phyloP scores from a whole-genome alignment of 1,284 basidiomycete species.

The Cryptococcus jaspeensis region DNA sequence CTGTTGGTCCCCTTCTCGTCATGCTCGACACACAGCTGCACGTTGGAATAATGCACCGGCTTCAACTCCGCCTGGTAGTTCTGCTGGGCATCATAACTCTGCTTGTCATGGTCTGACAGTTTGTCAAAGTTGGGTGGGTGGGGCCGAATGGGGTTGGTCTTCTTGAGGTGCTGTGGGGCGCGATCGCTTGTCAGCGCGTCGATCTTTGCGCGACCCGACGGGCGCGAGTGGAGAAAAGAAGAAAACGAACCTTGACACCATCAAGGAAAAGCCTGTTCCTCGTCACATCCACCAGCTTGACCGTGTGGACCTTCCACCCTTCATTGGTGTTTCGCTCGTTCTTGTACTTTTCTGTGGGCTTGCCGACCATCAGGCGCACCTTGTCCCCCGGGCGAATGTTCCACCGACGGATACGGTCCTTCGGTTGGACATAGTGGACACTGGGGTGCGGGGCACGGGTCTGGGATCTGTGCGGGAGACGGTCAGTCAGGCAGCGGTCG shows the following conservation, averaged over 20 bases:
- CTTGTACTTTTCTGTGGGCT: slow-evolving; percentile 37
- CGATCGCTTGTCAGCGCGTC: neutral
- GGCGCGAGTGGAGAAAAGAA: neutral
- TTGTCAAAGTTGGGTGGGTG: slow-evolving; percentile 31
- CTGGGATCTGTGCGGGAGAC: slow-evolving; percentile 39
- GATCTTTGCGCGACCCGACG: neutral
- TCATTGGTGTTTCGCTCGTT: slow-evolving; percentile 30
- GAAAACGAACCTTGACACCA: slow-evolving; percentile 38
- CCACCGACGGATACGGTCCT: slow-evolving; percentile 42
- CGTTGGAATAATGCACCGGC: slow-evolving; percentile 48
- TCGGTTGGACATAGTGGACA: slow-evolving; percentile 32
- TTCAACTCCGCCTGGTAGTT: slow-evolving; percentile 29
- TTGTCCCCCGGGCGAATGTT: slow-evolving; percentile 47
- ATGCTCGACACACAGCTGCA: slow-evolving; percentile 43
- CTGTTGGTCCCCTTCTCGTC: slow-evolving; percentile 27
- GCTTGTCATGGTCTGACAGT: slow-evolving; percentile 20
- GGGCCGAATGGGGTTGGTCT: slow-evolving; percentile 30
- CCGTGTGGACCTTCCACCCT: slow-evolving; percentile 45
- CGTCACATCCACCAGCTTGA: slow-evolving; percentile 40
- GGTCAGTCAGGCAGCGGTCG: slow-evolving; percentile 8
- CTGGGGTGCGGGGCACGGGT: slow-evolving; percentile 33
- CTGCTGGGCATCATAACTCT: slow-evolving; percentile 29
- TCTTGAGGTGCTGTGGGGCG: slow-evolving; percentile 33
- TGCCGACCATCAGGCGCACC: slow-evolving; percentile 45
- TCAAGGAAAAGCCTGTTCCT: slow-evolving; percentile 42